Evolutionary conservation across 2,329 filamentous ascomycete species (phyloP), one percentile per base, ranked within the genome.

Genomic region (Rasamsonia emersonii): DNA sequence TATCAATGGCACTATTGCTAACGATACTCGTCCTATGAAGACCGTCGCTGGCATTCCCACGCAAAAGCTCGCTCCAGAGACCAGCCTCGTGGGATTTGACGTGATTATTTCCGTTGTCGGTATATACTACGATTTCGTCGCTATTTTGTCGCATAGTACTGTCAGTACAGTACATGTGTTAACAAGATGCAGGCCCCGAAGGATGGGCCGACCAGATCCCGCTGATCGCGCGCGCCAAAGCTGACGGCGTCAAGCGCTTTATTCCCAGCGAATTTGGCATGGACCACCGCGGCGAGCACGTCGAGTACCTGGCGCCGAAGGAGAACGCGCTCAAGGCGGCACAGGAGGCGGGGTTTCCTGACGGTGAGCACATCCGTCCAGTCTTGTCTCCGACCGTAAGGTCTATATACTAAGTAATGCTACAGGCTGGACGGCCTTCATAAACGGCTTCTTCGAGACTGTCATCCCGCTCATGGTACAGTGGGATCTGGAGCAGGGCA

Each of bases 361-460:
- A 18, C 24, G 25, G 24, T 19, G 16, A 33, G 10, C 18, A 25
- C 9, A 10, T 10, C 2, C 13, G 10, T 13, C 28, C 6, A 14
- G 13, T 11, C 11, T 19, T 30, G 19, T 19, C 28, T 23, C 28
- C n/a, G 17, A 10, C 17, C 21, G 7, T 20, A 11, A 18, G 19
- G 27, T n/a, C n/a, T n/a, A n/a, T n/a, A 30, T 17, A 30, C 15
- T 9, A 30, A n/a, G 17, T 7, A 30, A 13, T 13, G 13, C 17
- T 26, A 5, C 18, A 18, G 23, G 20, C 10, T 32, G n/a, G n/a
- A n/a, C 13, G 7, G 28, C 13, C 15, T 26, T 33, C 11, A 10
- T 18, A 28, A 28, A 17, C 18, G 10, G 13, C 9, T 33, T 9
- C 28, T 18, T 33, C 7, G 14, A 33, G 18, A 9, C 11, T 11